A percentile compares a stretch with the other conserved stretches of the same genome.
phyloP scores from a whole-genome alignment of 2,329 filamentous ascomycete genomes.

The Penicillium expansum region DNA sequence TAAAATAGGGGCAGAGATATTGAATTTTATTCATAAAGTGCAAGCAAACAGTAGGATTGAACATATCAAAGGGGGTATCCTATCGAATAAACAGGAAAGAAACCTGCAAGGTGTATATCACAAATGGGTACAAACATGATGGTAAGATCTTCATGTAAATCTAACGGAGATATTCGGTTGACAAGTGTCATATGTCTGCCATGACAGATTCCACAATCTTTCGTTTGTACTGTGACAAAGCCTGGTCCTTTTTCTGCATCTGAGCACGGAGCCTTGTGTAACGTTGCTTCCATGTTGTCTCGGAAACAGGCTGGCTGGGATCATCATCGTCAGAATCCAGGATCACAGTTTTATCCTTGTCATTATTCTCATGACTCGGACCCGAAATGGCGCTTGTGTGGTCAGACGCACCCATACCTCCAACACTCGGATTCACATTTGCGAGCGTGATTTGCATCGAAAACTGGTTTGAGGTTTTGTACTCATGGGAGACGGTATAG shows the following conservation, averaged over 20 bases:
- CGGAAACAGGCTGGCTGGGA: conserved; percentile 21
- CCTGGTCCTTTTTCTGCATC: conserved; percentile 39
- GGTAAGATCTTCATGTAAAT: not conserved
- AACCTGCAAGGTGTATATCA: not conserved
- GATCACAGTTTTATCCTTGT: conserved; percentile 9
- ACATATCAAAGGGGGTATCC: conserved; percentile 6
- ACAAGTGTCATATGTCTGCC: conserved; percentile 34
- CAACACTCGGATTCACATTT: conserved; percentile 13
- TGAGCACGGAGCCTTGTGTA: conserved; percentile 39
- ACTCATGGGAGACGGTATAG: conserved; percentile 30
- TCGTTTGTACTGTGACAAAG: conserved; percentile 41
- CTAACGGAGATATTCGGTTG: not conserved
- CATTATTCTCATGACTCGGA: conserved; percentile 13
- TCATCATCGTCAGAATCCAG: conserved; percentile 31
- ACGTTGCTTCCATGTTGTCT: conserved; percentile 41
- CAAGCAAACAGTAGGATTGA: conserved; percentile 1
- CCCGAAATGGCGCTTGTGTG: conserved; percentile 1
- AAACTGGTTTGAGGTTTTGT: conserved; percentile 24
- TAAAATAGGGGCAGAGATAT: not conserved
- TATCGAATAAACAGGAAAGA: not conserved
- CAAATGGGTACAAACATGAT: not conserved
- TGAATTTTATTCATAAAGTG: not conserved
- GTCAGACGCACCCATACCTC: conserved; percentile 8
- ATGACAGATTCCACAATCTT: conserved; percentile 46
- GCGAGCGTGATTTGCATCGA: conserved; percentile 28